A percentile compares a stretch with the other conserved stretches of the same genome.
phyloP scores from a whole-genome alignment of 331 rosid species.

The Acacia pycnantha region DNA sequence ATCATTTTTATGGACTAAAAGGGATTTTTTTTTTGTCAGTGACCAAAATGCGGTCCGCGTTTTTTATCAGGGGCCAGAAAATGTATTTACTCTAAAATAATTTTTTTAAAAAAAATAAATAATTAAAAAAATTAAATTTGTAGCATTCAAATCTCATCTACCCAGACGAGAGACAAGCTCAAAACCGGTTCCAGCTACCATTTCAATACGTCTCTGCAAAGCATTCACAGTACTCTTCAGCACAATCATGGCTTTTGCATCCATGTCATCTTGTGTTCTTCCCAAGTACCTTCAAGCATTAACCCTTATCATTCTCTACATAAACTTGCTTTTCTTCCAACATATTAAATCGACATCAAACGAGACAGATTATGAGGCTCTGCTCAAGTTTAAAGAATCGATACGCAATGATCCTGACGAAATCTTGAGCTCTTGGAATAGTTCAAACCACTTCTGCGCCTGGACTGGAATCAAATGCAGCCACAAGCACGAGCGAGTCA shows the following conservation, averaged over 20 bases:
- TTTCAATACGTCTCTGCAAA: no score
- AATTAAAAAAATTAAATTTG: no score
- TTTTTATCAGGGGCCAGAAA: no score
- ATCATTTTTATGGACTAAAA: no score
- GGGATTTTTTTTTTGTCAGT: no score
- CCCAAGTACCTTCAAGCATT: neutral
- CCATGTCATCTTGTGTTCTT: neutral
- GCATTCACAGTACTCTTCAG: neutral
- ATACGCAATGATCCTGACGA: neutral
- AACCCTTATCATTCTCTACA: neutral
- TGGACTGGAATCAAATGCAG: conserved; percentile 10
- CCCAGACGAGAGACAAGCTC: no score
- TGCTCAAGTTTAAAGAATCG: neutral
- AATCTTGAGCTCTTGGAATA: conserved; percentile 1
- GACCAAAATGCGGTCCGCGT: no score
- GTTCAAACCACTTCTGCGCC: neutral
- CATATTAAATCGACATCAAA: neutral
- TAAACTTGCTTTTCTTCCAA: neutral
- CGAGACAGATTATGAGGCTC: neutral
- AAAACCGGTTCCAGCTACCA: no score
- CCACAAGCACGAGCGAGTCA: neutral
- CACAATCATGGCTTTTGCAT: neutral
- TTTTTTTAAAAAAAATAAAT: no score
- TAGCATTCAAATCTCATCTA: no score
- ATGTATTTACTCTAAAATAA: no score